Conservation (phyloP, 495 filamentous ascomycete genomes). For the Parachaetomium inaequale region DNA sequence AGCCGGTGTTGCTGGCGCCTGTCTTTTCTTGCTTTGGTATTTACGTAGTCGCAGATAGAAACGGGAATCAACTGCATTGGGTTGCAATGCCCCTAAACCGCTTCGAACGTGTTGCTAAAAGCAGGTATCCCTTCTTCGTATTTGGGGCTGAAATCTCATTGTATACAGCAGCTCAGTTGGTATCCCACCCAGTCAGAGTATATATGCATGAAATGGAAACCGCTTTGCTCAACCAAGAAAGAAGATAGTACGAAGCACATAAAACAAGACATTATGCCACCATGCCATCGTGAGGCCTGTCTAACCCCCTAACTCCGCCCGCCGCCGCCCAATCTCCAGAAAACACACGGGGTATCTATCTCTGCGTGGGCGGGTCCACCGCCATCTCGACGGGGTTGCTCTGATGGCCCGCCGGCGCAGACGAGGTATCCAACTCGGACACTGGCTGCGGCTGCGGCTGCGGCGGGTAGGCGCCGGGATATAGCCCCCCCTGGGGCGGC, state of each 20-base stretch:
- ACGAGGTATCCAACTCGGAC: constrained; percentile 19
- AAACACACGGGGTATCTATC: background rate
- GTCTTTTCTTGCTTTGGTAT: background rate
- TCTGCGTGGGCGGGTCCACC: background rate
- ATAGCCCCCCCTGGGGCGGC: background rate
- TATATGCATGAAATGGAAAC: constrained; percentile 4
- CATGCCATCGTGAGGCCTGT: background rate
- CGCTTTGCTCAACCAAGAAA: background rate
- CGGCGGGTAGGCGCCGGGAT: constrained; percentile 5
- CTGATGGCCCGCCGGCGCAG: background rate
- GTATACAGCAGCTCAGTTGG: background rate
- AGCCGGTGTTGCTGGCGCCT: background rate
- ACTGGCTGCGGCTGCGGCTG: constrained; percentile 8
- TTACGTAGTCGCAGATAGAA: background rate
- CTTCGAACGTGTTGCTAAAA: too few species aligned
- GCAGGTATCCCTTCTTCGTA: background rate
- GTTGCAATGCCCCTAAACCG: background rate
- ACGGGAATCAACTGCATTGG: background rate
- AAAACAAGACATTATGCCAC: background rate
- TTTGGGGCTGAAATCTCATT: background rate
- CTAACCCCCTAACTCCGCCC: background rate
- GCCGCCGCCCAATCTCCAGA: background rate
- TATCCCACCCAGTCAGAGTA: background rate
- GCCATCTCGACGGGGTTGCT: constrained; percentile 23
- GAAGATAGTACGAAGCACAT: background rate